Conservation (phyloP, 2,329 filamentous ascomycete species). For the Colletotrichum sp. region DNA sequence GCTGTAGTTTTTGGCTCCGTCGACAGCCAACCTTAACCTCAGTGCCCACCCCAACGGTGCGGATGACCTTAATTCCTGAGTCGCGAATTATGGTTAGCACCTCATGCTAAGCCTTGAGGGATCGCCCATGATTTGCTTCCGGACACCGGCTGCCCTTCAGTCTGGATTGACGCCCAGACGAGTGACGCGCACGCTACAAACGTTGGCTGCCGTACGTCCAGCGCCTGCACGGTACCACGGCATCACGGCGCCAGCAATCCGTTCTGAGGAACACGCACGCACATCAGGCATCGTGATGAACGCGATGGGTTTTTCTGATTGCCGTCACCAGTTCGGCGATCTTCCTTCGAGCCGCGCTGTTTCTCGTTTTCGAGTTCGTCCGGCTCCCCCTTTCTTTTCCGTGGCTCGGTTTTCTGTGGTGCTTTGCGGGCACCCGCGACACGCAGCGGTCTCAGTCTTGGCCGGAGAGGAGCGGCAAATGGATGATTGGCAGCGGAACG, state of each 20-base stretch:
- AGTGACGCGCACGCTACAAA: neutral
- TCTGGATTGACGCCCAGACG: neutral
- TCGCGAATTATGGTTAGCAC: neutral
- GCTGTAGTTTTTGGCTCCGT: neutral
- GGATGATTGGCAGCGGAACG: slow-evolving; percentile 12
- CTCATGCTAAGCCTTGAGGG: slow-evolving; percentile 11
- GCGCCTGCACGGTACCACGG: neutral
- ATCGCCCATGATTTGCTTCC: slow-evolving; percentile 9
- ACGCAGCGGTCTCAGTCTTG: slow-evolving; percentile 11
- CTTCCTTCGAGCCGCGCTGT: neutral
- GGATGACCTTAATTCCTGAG: neutral
- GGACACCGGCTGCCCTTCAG: neutral
- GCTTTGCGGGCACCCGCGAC: slow-evolving; percentile 7
- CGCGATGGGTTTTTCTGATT: neutral
- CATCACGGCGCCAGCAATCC: neutral
- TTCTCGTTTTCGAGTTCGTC: neutral
- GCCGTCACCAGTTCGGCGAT: neutral
- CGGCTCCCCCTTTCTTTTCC: neutral
- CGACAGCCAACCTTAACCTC: neutral
- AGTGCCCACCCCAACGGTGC: neutral
- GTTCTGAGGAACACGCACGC: neutral
- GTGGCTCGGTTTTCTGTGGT: neutral
- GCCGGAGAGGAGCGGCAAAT: slow-evolving; percentile 16
- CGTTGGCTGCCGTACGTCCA: neutral
- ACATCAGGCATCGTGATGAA: neutral